These are phyloP conservation scores for Dendrobium officinale DNA, from an alignment of 106 monocot species.

Conservation along the genomic window DNA sequence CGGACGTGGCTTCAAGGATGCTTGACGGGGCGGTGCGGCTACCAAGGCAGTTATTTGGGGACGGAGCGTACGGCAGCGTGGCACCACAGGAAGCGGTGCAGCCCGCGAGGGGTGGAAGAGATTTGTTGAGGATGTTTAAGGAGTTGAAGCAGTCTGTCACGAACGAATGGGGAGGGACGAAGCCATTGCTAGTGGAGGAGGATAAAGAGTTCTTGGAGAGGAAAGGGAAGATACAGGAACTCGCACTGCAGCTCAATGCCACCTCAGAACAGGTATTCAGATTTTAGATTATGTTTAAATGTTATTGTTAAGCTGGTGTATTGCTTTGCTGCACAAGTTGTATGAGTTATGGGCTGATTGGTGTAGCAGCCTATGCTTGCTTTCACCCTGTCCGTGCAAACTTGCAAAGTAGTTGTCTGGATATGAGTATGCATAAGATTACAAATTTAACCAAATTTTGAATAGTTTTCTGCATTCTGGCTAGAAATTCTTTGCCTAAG, in stretches of 20 bases:
- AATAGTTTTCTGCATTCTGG: no score
- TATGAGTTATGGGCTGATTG: neutral
- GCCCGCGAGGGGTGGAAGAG: slow-evolving; percentile 66
- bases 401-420: no score
- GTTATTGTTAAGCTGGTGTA: neutral
- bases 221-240: slow-evolving; percentile 47
- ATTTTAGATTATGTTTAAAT: neutral
- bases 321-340: neutral
- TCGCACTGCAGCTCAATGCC: slow-evolving; percentile 50
- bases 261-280: slow-evolving; percentile 52
- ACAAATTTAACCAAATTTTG: no score
- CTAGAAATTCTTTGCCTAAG: no score
- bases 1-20: slow-evolving; percentile 57
- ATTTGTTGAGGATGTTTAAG: slow-evolving; percentile 65
- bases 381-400: neutral
- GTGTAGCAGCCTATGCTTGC: no score
- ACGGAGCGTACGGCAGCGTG: slow-evolving; percentile 5
- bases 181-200: slow-evolving; percentile 54
- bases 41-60: slow-evolving; percentile 61
- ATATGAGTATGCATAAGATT: no score
- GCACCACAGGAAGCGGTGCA: slow-evolving; percentile 46
- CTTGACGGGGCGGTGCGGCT: slow-evolving; percentile 58
- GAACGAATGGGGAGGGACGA: slow-evolving; percentile 56
- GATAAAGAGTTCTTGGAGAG: slow-evolving; percentile 61
- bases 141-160: slow-evolving; percentile 68